Base-by-base conservation (phyloP, 192 early-diverging fungal genomes). In the Umbelopsis vinacea region DNA sequence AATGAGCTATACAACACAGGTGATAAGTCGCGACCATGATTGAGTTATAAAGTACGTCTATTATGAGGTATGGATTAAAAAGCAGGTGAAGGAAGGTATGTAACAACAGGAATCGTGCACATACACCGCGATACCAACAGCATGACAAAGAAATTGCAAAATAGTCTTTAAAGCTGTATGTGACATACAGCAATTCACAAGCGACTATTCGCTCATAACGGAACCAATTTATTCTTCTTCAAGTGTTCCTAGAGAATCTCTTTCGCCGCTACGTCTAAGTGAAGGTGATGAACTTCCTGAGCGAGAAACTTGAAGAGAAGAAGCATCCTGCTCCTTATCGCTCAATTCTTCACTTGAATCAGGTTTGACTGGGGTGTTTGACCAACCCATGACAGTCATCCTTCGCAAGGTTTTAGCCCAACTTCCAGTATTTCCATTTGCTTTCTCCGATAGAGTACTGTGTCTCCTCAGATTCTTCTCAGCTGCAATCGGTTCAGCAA, bases 311-410 rank as follows among this genome's bases (percentile, higher is more conserved):
- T n/a, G 33, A 4, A 63, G 33, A 63, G 57, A 63, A 12, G 57
- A 5, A 15, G 29, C 33, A 37, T 63, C 57, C 26, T 63, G 57
- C 12, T 63, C 57, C 26, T 37, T 29, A 6, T 63, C 57, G 19
- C 57, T 63, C 29, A 1, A 63, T 3, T 63, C 57, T 37, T 63
- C 57, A 35, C 29, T 29, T 63, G 57, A 19, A 14, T 63, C 57
- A 6, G 48, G 48, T 29, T 63, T 63, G 14, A 5, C 26, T 29
- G 57, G 57, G 5, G 8, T 35, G 15, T 29, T 63, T 17, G 77
- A 71, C 77, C 77, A 79, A 10, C 77, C 77, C 71, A 74, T 73
- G 11, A 67, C 75, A 35, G 70, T 74, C 72, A 71, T 73, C 26
- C 72, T 46, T 54, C 77, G 72, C n/a, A 74, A 50, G 1, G 76